Base-by-base conservation (phyloP, 345 rosid genomes). In the Syzygium aromaticum region DNA sequence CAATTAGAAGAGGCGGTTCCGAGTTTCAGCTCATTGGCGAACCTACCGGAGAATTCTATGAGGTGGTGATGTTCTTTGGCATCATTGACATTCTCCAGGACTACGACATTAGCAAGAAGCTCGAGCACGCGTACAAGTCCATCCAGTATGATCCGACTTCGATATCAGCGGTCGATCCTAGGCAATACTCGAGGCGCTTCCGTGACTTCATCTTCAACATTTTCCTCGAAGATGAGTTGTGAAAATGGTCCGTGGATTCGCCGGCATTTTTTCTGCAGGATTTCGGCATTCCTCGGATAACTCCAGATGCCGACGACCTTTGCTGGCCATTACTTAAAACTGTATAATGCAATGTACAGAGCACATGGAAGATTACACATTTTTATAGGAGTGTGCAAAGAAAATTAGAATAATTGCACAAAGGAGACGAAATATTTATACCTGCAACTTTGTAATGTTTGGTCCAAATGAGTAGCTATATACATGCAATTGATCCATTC, bases 31-130 rank as follows among this genome's bases (percentile, higher is more conserved):
- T 95, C 6, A 92, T 95, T 3, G 99, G 97, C 77, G 97, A 94
- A 61, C 94, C 95, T 43, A 95, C 98, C 0, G 97, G 97, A 59
- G 98, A 96, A 90, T 92, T 84, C 87, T 96, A 96, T 28, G 98
- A 96, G 86, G 97, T 95, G 17, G 88, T 95, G 38, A 94, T 95
- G 95, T 94, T 95, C 88, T 96, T 97, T 67, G 98, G 98, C 4
- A 94, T 95, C 52, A 97, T 97, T 10, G 98, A 97, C 94, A 95
- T 96, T 23, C 98, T 96, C 90, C 98, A 94, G 84, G 98, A 97
- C 91, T 97, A 95, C 84, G 98, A 97, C 89, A 97, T 96, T 77
- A 95, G 95, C 95, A 97, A 97, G 91, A 96, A 96, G 90, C 94
- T 96, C 11, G 99, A 97, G 90, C 98, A 97, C 38, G 97, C 98